Evolutionary conservation across 768 basidiomycete genomes (phyloP).

Genomic region (Kondoa subrosea): DNA sequence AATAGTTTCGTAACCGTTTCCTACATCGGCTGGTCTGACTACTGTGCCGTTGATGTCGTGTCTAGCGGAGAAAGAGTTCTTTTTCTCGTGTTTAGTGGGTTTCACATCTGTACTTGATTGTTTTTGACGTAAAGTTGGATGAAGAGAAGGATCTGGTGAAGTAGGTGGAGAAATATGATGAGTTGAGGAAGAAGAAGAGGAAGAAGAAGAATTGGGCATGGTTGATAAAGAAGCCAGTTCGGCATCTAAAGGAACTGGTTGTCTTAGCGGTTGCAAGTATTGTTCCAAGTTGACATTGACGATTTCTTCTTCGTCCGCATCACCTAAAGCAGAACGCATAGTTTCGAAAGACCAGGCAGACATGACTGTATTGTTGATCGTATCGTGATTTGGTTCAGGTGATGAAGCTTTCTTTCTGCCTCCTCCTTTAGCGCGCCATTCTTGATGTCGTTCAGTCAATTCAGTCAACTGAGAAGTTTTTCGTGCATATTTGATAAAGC

Average conservation of each 20-base stretch:
- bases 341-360: constrained; percentile 97
- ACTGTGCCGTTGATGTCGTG: constrained; percentile 27
- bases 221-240: constrained; percentile 17
- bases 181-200: not conserved
- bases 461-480: constrained; percentile 71
- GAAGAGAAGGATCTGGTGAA: not conserved
- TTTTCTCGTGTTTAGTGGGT: constrained; percentile 10
- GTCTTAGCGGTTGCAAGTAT: not conserved
- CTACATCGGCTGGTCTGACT: constrained; percentile 20
- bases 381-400: not conserved
- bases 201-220: not conserved
- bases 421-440: constrained; percentile 48
- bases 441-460: constrained; percentile 71
- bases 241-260: constrained; percentile 3
- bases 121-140: not conserved
- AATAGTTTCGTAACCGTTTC: constrained; percentile 49
- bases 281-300: constrained; percentile 12
- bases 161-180: not conserved
- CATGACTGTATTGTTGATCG: constrained; percentile 43
- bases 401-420: constrained; percentile 35
- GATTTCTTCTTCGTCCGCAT: constrained; percentile 10
- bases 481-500: constrained; percentile 69
- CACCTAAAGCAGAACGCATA: constrained; percentile 32
- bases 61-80: constrained; percentile 11
- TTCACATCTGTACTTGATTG: not conserved